Conservation (phyloP, 306 rosid genomes). For the Ziziphus jujuba region DNA sequence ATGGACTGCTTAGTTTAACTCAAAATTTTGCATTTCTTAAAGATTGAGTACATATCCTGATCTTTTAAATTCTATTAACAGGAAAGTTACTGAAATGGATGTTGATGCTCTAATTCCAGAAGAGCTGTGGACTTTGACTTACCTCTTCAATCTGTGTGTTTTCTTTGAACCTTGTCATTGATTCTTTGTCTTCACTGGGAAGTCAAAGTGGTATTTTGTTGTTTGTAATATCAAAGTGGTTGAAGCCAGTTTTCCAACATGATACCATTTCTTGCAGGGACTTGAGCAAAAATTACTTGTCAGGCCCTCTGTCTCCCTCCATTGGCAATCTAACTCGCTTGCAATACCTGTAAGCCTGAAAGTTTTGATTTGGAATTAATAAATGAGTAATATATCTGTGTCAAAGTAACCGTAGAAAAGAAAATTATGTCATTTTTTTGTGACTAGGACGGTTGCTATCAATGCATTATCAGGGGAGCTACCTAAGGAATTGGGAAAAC, state of each 20-base stretch:
- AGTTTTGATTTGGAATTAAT: background rate
- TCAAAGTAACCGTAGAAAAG: background rate
- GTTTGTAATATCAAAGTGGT: no score
- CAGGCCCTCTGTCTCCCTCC: conserved; percentile 60
- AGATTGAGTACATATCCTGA: no score
- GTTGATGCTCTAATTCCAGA: conserved; percentile 59
- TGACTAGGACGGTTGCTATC: conserved; percentile 46
- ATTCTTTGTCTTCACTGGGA: background rate
- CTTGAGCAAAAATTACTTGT: conserved; percentile 56
- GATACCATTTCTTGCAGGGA: conserved; percentile 40
- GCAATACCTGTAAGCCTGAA: conserved; percentile 60
- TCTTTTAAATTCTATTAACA: conserved; percentile 17
- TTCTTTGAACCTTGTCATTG: background rate
- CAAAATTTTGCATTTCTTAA: no score
- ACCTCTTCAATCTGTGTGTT: conserved; percentile 64
- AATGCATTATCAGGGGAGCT: conserved; percentile 71
- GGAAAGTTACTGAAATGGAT: conserved; percentile 50
- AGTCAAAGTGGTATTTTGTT: no score
- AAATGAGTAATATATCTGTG: background rate
- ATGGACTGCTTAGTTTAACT: no score
- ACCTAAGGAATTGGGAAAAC: conserved; percentile 71
- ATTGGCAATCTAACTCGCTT: conserved; percentile 57
- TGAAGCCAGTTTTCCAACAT: no score
- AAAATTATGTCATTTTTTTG: conserved; percentile 13
- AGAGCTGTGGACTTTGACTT: conserved; percentile 70